Conservation (phyloP, 2,329 filamentous ascomycete genomes). For the Fusarium transvaalense region DNA sequence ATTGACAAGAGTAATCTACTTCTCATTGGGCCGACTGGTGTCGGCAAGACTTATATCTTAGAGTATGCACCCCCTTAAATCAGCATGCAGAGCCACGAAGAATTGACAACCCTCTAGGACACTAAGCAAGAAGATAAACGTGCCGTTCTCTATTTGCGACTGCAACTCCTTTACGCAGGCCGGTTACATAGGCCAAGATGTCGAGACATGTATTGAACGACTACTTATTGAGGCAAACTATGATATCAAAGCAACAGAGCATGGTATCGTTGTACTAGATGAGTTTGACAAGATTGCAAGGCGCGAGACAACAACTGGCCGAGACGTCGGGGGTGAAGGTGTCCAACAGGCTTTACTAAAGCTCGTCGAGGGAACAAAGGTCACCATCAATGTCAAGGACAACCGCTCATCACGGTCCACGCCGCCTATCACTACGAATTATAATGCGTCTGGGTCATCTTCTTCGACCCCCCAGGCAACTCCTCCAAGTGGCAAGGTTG, state of each 20-base stretch:
- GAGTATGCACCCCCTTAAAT: constrained; percentile 60
- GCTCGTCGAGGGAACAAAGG: constrained; percentile 94
- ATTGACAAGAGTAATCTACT: constrained; percentile 97
- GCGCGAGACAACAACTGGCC: constrained; percentile 86
- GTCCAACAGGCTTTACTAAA: constrained; percentile 96
- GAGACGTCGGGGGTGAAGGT: constrained; percentile 95
- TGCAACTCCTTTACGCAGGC: constrained; percentile 97
- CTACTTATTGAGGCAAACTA: constrained; percentile 92
- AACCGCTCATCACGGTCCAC: constrained; percentile 70
- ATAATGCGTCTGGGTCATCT: constrained; percentile 59
- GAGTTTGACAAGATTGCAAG: constrained; percentile 98
- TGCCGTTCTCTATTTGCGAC: constrained; percentile 95
- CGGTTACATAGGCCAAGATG: constrained; percentile 97
- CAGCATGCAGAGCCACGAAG: background rate
- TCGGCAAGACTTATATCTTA: constrained; percentile 95
- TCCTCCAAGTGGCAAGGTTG: constrained; percentile 65
- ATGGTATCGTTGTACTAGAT: constrained; percentile 94
- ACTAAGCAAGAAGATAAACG: constrained; percentile 89
- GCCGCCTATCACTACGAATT: constrained; percentile 66
- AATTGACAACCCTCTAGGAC: constrained; percentile 70
- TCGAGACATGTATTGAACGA: constrained; percentile 93
- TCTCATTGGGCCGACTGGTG: constrained; percentile 90
- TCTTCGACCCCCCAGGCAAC: constrained; percentile 60
- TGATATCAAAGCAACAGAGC: constrained; percentile 84
- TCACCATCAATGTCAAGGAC: constrained; percentile 90